A percentile compares a stretch with the other conserved stretches of the same genome.
These are phyloP conservation scores for Physcomitrium patens DNA, from an alignment of 225 moss, liverwort and hornwort genomes.

Conservation along the genomic window DNA sequence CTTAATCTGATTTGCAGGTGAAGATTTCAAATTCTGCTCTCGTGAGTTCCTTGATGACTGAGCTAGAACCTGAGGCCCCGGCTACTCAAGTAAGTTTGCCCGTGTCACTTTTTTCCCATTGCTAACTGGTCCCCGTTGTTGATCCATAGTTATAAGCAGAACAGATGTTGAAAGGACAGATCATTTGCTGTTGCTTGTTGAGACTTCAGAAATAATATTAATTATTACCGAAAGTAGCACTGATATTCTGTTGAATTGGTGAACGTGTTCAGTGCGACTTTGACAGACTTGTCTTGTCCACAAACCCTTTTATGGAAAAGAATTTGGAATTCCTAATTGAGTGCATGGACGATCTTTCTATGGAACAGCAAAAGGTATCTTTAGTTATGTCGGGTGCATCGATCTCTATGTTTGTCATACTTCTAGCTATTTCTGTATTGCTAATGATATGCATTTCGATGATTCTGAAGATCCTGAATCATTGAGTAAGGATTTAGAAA, in stretches of 20 bases:
- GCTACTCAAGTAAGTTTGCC: conserved; percentile 75
- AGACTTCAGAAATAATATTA: neutral
- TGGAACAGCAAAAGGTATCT: conserved; percentile 95
- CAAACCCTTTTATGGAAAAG: conserved; percentile 96
- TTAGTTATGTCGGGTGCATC: conserved; percentile 17
- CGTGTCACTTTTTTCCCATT: neutral
- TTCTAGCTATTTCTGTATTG: neutral
- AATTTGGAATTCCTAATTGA: conserved; percentile 95
- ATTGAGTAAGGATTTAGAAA: conserved; percentile 6
- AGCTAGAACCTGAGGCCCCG: conserved; percentile 87
- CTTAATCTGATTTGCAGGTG: conserved; percentile 54
- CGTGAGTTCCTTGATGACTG: conserved; percentile 93
- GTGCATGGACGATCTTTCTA: conserved; percentile 99
- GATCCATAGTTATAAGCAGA: too few relatives aligned
- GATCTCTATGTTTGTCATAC: neutral
- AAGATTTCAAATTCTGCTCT: conserved; percentile 98
- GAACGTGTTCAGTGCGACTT: conserved; percentile 77
- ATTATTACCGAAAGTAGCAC: neutral
- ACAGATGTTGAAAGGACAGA: neutral
- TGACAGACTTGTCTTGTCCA: conserved; percentile 86
- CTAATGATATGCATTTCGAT: neutral
- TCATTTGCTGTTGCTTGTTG: neutral
- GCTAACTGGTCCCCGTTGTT: neutral
- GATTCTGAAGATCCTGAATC: neutral
- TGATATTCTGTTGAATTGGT: conserved; percentile 19